These are phyloP conservation scores for Blastomyces parvus DNA, from an alignment of 2,329 filamentous ascomycete genomes.

Conservation along the genomic window DNA sequence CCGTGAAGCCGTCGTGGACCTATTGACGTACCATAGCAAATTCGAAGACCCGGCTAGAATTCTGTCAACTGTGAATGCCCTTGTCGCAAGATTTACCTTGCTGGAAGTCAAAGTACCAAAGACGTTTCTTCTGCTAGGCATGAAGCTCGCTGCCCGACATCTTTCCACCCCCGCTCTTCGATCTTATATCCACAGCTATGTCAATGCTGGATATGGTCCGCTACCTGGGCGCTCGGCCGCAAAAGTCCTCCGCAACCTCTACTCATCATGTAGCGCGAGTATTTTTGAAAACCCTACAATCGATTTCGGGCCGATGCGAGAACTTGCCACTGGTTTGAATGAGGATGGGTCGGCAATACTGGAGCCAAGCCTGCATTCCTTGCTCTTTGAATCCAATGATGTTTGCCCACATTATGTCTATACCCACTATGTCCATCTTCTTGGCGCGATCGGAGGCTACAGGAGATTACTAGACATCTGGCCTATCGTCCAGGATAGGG, in stretches of 20 bases:
- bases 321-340: slow-evolving; percentile 10
- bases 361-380: slow-evolving; percentile 8
- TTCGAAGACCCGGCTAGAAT: slow-evolving; percentile 25
- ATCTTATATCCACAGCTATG: slow-evolving; percentile 21
- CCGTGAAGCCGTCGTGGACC: background rate
- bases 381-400: background rate
- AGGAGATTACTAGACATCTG: slow-evolving; percentile 20
- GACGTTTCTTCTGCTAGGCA: slow-evolving; percentile 15
- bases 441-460: slow-evolving; percentile 19
- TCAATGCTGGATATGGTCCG: slow-evolving; percentile 6
- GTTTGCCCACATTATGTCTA: slow-evolving; percentile 1
- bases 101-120: slow-evolving; percentile 14
- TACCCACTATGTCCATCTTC: slow-evolving; percentile 10
- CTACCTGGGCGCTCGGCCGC: slow-evolving; percentile 20
- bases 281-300: slow-evolving; percentile 9
- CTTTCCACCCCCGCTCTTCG: slow-evolving; percentile 24
- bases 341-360: background rate
- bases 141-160: slow-evolving; percentile 25
- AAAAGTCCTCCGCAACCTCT: slow-evolving; percentile 13
- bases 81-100: slow-evolving; percentile 22
- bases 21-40: slow-evolving; percentile 21
- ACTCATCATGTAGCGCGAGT: slow-evolving; percentile 3
- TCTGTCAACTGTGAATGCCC: slow-evolving; percentile 24
- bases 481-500: slow-evolving; percentile 16
- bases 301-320: slow-evolving; percentile 9